Conservation (phyloP, 352 stramenopile genomes). For the Pythium apleroticum region DNA sequence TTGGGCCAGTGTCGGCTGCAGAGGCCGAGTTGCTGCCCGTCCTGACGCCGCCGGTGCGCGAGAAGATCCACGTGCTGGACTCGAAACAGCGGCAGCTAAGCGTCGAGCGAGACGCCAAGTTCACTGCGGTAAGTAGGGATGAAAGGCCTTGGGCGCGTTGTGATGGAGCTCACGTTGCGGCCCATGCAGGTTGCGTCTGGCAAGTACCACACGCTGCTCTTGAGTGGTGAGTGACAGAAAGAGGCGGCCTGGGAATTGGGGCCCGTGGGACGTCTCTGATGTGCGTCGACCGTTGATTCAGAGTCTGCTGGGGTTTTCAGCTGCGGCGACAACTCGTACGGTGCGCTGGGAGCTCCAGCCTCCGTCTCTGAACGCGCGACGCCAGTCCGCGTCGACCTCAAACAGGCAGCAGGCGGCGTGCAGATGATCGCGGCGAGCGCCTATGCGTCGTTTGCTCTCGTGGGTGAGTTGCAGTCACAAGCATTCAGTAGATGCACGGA, state of each 20-base stretch:
- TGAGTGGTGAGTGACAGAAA: constrained; percentile 64
- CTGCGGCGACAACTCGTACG: constrained; percentile 68
- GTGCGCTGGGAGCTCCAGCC: constrained; percentile 36
- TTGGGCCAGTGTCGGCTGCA: constrained; percentile 29
- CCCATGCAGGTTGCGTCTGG: constrained; percentile 55
- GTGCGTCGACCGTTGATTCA: constrained; percentile 16
- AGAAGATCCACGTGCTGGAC: constrained; percentile 49
- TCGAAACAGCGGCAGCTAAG: constrained; percentile 36
- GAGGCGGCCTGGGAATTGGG: too few species aligned
- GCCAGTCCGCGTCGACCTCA: constrained; percentile 33
- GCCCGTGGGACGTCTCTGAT: neutral
- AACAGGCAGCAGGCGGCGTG: constrained; percentile 31
- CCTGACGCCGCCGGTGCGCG: constrained; percentile 43
- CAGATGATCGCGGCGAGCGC: constrained; percentile 58
- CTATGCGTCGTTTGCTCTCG: constrained; percentile 67
- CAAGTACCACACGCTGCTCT: constrained; percentile 74
- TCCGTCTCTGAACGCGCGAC: constrained; percentile 21
- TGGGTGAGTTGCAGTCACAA: constrained; percentile 35
- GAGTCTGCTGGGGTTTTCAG: constrained; percentile 69
- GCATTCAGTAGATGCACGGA: too few species aligned
- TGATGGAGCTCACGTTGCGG: neutral
- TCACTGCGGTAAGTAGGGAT: constrained; percentile 41
- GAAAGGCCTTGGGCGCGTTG: neutral
- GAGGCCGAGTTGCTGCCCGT: constrained; percentile 23
- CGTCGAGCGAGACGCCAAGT: constrained; percentile 71